Percentiles rank a stretch among this genome's conserved stretches.
These are phyloP conservation scores for Nigrospora sphaerica DNA, from an alignment of 2,329 filamentous ascomycete genomes.

Conservation along the genomic window DNA sequence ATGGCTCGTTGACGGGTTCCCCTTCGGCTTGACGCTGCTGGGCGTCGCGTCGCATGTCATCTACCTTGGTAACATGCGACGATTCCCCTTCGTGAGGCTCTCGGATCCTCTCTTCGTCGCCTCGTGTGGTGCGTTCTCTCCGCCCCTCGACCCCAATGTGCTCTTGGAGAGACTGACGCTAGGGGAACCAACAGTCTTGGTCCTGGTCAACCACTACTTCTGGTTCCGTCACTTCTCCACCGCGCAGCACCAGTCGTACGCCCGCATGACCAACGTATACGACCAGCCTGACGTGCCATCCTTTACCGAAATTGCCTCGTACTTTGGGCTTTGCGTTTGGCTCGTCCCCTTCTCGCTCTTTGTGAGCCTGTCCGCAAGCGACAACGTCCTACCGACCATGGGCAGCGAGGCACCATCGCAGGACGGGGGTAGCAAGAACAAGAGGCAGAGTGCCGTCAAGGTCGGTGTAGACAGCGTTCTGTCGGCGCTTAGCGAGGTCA, in stretches of 20 bases:
- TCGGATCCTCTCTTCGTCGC: conserved; percentile 79
- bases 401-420: conserved; percentile 58
- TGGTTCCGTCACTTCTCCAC: conserved; percentile 92
- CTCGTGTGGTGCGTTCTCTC: conserved; percentile 61
- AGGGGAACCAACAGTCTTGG: conserved; percentile 52
- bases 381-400: conserved; percentile 92
- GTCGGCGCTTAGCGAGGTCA: conserved; percentile 41
- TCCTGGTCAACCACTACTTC: conserved; percentile 84
- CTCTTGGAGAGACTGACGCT: conserved; percentile 11
- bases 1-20: conserved; percentile 78
- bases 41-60: conserved; percentile 75
- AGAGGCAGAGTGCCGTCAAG: conserved; percentile 60
- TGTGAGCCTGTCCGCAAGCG: conserved; percentile 85
- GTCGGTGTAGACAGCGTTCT: conserved; percentile 53
- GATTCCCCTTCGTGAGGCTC: conserved; percentile 72
- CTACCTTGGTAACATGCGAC: conserved; percentile 79
- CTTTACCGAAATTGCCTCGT: conserved; percentile 92
- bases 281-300: conserved; percentile 61
- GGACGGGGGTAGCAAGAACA: conserved; percentile 37
- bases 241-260: conserved; percentile 49
- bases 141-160: neutral
- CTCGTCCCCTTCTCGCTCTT: conserved; percentile 92
- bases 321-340: conserved; percentile 96
- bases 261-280: conserved; percentile 52
- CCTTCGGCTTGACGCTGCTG: conserved; percentile 64